Evolutionary conservation across 495 filamentous ascomycete species (phyloP).

Genomic region (Gamarada debralockiae): DNA sequence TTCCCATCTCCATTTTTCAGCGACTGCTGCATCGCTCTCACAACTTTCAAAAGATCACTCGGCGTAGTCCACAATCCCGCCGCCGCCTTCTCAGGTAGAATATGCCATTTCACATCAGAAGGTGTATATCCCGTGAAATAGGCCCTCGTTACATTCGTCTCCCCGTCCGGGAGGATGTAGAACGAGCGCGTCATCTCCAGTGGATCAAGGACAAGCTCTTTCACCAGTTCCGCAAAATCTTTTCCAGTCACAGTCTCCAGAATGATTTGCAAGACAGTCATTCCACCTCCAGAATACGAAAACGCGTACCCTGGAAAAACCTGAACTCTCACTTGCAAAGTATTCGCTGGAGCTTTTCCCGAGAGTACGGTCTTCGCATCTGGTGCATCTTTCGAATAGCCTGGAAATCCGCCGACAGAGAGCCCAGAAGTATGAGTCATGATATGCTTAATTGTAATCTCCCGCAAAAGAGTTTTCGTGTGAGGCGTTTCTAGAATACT

Average conservation of each 20-base stretch:
- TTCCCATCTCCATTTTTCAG: conserved; percentile 3
- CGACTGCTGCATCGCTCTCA: conserved; percentile 20
- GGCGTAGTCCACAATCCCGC: conserved; percentile 30
- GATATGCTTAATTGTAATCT: too few relatives aligned
- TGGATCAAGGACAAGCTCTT: conserved; percentile 23
- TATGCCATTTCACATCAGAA: conserved; percentile 11
- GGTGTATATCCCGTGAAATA: conserved; percentile 11
- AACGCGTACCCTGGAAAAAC: conserved; percentile 18
- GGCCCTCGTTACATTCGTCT: conserved; percentile 22
- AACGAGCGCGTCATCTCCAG: conserved; percentile 21
- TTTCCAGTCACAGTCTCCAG: conserved; percentile 19
- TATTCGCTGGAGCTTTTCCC: conserved; percentile 22
- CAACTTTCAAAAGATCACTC: conserved; percentile 24
- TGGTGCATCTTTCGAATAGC: conserved; percentile 3
- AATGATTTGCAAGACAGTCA: conserved; percentile 24
- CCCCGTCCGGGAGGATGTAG: conserved; percentile 5
- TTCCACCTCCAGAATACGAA: conserved; percentile 27
- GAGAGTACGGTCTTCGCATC: conserved; percentile 10
- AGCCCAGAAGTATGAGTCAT: neutral
- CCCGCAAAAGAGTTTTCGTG: too few relatives aligned
- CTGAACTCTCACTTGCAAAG: conserved; percentile 14
- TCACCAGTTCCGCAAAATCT: conserved; percentile 16
- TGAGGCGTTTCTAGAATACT: too few relatives aligned
- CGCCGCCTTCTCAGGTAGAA: conserved; percentile 24
- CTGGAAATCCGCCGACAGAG: too few relatives aligned